These are phyloP conservation scores for Gryganskiella cystojenkinii DNA, from an alignment of 192 early-diverging fungal genomes.

Conservation along the genomic window DNA sequence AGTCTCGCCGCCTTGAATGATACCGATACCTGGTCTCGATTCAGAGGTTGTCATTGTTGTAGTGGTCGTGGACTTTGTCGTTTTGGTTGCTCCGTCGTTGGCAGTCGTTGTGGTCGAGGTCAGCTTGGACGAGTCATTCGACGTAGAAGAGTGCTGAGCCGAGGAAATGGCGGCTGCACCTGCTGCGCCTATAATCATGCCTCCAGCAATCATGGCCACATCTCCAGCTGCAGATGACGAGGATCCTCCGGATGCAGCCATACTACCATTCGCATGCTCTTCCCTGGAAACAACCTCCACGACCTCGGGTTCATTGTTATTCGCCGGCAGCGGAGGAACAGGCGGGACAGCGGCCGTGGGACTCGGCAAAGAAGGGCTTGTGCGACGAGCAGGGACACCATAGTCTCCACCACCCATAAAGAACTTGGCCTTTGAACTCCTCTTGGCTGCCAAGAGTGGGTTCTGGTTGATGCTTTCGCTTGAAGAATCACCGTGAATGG, in stretches of 20 bases:
- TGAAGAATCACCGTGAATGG: not conserved
- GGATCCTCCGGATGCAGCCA: too few relatives aligned
- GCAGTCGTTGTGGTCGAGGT: constrained; percentile 1
- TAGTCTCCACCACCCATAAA: constrained; percentile 41
- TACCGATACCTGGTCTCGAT: not conserved
- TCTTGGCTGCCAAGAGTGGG: constrained; percentile 4
- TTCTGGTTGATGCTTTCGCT: constrained; percentile 1
- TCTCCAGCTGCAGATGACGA: too few relatives aligned
- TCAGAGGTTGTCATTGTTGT: constrained; percentile 3
- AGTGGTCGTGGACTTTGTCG: constrained; percentile 5
- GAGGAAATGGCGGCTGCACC: too few relatives aligned
- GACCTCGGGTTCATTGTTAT: not conserved
- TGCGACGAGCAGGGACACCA: constrained; percentile 9
- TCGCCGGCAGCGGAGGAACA: not conserved
- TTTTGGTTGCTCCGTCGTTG: not conserved
- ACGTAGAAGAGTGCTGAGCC: constrained; percentile 1
- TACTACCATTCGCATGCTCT: not conserved
- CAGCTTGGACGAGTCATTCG: not conserved
- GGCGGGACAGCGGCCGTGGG: not conserved
- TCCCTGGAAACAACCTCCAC: constrained; percentile 7
- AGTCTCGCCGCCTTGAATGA: not conserved
- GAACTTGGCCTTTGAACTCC: constrained; percentile 35
- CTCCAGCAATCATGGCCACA: too few relatives aligned
- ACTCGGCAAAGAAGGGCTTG: constrained; percentile 6
- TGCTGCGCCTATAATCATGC: too few relatives aligned